Evolutionary conservation across 208 protist species (phyloP).

Genomic region (Wallacemonas sp.): DNA sequence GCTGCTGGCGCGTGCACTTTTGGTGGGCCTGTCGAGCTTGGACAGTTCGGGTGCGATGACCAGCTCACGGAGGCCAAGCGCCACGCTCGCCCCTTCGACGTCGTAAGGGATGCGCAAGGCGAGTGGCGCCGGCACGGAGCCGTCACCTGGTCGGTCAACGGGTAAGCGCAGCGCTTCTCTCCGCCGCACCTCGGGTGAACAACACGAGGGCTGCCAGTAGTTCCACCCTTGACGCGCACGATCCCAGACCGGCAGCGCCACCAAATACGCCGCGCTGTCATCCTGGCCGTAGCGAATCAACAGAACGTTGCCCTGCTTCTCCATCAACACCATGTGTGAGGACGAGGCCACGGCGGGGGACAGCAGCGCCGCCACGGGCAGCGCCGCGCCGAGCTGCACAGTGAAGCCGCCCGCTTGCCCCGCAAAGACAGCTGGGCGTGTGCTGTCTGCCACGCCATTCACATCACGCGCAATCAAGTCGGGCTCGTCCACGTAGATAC

Average conservation of each 20-base stretch:
- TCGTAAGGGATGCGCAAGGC: constrained; percentile 69
- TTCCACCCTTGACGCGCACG: constrained; percentile 43
- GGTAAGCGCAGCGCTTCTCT: constrained; percentile 31
- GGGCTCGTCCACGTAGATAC: constrained; percentile 56
- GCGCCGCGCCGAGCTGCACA: constrained; percentile 23
- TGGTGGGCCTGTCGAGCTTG: neutral
- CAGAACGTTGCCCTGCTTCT: constrained; percentile 46
- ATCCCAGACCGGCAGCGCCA: constrained; percentile 69
- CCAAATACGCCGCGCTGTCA: constrained; percentile 33
- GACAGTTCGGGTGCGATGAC: constrained; percentile 47
- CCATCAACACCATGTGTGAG: constrained; percentile 41
- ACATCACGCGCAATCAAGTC: constrained; percentile 68
- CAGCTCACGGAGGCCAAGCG: constrained; percentile 55
- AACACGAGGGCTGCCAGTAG: constrained; percentile 32
- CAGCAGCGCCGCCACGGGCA: constrained; percentile 19
- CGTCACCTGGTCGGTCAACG: constrained; percentile 30
- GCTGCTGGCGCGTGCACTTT: neutral
- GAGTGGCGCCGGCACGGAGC: constrained; percentile 46
- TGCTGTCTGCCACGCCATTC: too few relatives aligned
- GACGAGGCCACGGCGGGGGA: constrained; percentile 28
- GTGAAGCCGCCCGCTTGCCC: constrained; percentile 18
- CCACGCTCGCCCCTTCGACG: constrained; percentile 47
- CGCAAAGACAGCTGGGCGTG: constrained; percentile 3
- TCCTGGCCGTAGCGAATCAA: constrained; percentile 48
- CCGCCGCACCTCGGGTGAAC: neutral